Evolutionary conservation across 176 grass and related monocot genomes (phyloP).

Genomic region (Bromus sterilis): DNA sequence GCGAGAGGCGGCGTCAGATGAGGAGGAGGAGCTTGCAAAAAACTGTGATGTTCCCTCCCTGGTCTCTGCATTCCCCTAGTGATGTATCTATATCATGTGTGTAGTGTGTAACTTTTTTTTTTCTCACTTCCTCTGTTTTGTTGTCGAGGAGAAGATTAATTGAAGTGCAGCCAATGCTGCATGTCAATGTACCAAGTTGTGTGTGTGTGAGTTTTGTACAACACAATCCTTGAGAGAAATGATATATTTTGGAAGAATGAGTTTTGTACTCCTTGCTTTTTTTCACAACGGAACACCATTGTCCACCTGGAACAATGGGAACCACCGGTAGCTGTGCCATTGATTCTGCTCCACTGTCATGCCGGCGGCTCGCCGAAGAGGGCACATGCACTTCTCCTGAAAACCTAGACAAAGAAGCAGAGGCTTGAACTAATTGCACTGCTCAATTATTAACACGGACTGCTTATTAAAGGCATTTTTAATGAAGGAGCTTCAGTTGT

Average conservation of each 20-base stretch:
- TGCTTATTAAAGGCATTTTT: not conserved
- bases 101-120: not conserved
- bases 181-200: conserved; percentile 8
- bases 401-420: not conserved
- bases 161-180: not conserved
- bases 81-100: conserved; percentile 3
- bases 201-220: conserved; percentile 21
- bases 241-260: too few relatives aligned
- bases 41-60: conserved; percentile 31
- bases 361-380: not conserved
- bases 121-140: not conserved
- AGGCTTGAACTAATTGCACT: not conserved
- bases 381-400: not conserved
- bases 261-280: too few relatives aligned
- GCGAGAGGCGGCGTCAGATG: conserved; percentile 33
- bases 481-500: not conserved
- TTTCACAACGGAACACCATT: too few relatives aligned
- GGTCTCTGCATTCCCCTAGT: conserved; percentile 27
- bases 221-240: conserved; percentile 16
- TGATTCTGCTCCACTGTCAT: not conserved
- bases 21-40: conserved; percentile 13
- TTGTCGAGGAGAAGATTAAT: not conserved
- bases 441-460: conserved; percentile 5
- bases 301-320: not conserved
- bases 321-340: not conserved